phyloP scores from a whole-genome alignment of 352 stramenopile genomes.

The Phytophthora niederhauseri region DNA sequence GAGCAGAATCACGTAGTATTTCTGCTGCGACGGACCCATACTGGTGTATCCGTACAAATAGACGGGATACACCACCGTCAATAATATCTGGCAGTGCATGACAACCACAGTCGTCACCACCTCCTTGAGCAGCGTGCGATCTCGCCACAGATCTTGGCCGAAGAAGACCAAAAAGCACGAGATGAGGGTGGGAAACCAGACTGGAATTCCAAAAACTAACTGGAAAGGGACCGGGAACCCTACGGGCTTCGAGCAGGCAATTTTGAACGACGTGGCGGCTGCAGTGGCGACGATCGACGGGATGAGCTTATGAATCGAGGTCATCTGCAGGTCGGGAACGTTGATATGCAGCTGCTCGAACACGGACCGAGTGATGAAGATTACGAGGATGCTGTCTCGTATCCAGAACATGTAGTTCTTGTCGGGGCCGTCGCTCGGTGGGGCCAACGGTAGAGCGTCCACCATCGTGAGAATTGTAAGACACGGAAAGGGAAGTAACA shows the following conservation, averaged over 20 bases:
- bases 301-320: background rate
- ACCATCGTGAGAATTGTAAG: background rate
- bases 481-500: background rate
- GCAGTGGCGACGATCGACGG: background rate
- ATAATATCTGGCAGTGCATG: background rate
- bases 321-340: background rate
- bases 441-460: background rate
- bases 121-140: background rate
- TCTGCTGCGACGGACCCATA: background rate
- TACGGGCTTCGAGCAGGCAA: background rate
- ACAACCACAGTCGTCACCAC: background rate
- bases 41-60: slow-evolving; percentile 2
- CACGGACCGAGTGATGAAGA: background rate
- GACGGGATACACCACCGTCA: background rate
- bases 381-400: background rate
- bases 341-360: slow-evolving; percentile 1
- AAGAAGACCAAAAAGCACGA: background rate
- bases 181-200: background rate
- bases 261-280: background rate
- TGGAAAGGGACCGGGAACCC: background rate
- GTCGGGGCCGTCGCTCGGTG: background rate
- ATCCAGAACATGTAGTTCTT: slow-evolving; percentile 5
- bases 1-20: background rate
- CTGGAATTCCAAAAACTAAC: slow-evolving; percentile 1
- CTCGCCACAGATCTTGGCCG: background rate